These are phyloP conservation scores for Colletotrichum sublineola DNA, from an alignment of 2,329 filamentous ascomycete genomes.

Conservation along the genomic window DNA sequence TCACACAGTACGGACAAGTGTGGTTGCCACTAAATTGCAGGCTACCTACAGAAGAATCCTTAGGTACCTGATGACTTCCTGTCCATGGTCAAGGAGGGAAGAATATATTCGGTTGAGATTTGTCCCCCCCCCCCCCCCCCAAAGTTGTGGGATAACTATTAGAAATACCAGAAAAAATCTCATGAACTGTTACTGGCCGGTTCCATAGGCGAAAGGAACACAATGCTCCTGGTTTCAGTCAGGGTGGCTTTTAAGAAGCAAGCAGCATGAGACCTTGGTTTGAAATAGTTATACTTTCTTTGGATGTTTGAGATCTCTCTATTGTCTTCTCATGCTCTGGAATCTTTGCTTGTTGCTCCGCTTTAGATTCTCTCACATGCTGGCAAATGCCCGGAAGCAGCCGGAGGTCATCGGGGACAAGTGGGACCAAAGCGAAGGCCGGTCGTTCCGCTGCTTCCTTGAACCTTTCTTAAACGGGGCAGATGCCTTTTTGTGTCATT, in stretches of 20 bases:
- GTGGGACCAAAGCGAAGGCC: not conserved
- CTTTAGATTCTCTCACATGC: not conserved
- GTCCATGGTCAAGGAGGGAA: not conserved
- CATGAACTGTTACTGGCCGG: not conserved
- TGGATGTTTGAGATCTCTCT: not conserved
- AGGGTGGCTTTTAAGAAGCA: not conserved
- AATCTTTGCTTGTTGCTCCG: not conserved
- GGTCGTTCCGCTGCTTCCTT: not conserved
- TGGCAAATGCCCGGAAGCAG: not conserved
- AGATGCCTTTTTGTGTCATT: not conserved
- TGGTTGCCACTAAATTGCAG: too few species aligned
- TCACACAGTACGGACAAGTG: not conserved
- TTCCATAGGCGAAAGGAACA: not conserved
- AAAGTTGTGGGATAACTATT: not conserved
- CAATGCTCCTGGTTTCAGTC: not conserved
- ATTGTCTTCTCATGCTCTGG: too few species aligned
- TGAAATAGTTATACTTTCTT: not conserved
- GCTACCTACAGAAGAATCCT: not conserved
- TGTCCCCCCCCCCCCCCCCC: too few species aligned
- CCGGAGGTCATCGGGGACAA: conserved; percentile 15
- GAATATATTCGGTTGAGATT: too few species aligned
- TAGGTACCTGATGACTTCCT: not conserved
- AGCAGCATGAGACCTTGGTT: not conserved
- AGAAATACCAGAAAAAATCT: not conserved
- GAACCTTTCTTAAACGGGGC: not conserved